Percentiles rank a stretch among this genome's conserved stretches.
phyloP scores from a whole-genome alignment of 148 eudicot species.

The Silene latifolia region DNA sequence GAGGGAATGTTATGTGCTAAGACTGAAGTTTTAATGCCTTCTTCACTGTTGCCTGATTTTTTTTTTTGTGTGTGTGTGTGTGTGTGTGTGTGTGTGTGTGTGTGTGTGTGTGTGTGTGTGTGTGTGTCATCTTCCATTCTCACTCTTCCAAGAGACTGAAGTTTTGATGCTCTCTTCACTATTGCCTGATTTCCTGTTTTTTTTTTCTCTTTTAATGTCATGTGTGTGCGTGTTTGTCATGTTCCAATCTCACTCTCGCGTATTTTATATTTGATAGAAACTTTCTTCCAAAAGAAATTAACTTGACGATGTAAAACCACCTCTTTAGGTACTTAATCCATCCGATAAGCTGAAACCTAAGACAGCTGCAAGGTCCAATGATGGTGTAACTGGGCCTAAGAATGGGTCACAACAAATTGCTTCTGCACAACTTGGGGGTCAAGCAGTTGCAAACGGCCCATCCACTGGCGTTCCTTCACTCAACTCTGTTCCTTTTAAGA shows the following conservation, averaged over 20 bases:
- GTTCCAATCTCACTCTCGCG: neutral
- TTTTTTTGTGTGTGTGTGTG: too few relatives aligned
- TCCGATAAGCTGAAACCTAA: constrained; percentile 70
- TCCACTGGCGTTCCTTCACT: constrained; percentile 29
- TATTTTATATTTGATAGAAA: neutral
- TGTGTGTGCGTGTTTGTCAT: neutral
- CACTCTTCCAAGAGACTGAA: neutral
- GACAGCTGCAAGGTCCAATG: constrained; percentile 43
- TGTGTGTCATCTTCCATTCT: too few relatives aligned
- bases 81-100: too few relatives aligned
- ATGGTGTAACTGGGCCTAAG: constrained; percentile 40
- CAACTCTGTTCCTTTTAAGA: constrained; percentile 35
- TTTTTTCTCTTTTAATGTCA: neutral
- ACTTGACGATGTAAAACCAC: neutral
- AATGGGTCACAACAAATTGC: constrained; percentile 45
- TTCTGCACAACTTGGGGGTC: constrained; percentile 45
- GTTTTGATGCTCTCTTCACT: neutral
- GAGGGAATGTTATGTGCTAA: neutral
- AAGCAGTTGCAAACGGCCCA: constrained; percentile 40
- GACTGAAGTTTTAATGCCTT: too few relatives aligned
- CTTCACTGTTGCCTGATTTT: too few relatives aligned
- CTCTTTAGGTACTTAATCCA: constrained; percentile 45
- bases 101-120: too few relatives aligned
- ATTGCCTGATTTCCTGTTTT: neutral
- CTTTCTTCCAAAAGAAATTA: neutral